Base-by-base conservation (phyloP, 2,329 filamentous ascomycete species). In the Eutypella sp. region DNA sequence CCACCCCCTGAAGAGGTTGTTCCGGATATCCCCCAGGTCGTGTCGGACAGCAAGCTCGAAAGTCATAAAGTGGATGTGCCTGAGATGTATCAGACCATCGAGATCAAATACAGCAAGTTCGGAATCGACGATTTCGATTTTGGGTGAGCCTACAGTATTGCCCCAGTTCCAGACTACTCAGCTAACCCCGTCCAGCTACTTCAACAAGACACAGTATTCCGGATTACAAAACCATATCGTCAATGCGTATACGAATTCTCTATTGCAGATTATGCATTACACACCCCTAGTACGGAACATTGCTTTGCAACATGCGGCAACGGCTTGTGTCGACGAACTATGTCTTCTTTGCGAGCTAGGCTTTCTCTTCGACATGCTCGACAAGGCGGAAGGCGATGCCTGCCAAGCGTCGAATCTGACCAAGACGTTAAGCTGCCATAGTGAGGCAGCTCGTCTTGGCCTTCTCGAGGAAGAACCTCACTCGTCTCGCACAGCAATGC, bases 111-210 rank as follows among this genome's bases (percentile, higher is more conserved):
- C 72, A 96, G 92, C 74, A 95, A 90, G 63, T 99, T 96, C 66
- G 93, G 93, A 18, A 90, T 99, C n/a, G 92, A 97, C 59, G 95
- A 99, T 66, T 99, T 99, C 64, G 93, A 99, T 66, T 99, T 99
- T 68, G 86, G 87, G 83, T 89, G 70, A 58, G 81, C 67, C 24
- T 37, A 11, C 9, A 18, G 13, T 3, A 22, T 38, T 16, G 20
- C 18, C 20, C 19, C 18, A 45, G n/a, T n/a, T n/a, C n/a, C 44
- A 49, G 13, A 23, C n/a, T 34, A 23, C 18, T 33, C 29, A n/a
- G 22, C 47, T 51, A 40, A 47, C 44, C 36, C 36, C 27, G 22
- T 25, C 19, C 53, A 89, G 89, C 47, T 97, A 89, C 65, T 99
- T 95, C 74, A 99, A 99, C 67, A 90, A 88, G 63, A 97, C 95